These are phyloP conservation scores for Cryptococcus sp. DNA, from an alignment of 1,284 basidiomycete genomes.

Conservation along the genomic window DNA sequence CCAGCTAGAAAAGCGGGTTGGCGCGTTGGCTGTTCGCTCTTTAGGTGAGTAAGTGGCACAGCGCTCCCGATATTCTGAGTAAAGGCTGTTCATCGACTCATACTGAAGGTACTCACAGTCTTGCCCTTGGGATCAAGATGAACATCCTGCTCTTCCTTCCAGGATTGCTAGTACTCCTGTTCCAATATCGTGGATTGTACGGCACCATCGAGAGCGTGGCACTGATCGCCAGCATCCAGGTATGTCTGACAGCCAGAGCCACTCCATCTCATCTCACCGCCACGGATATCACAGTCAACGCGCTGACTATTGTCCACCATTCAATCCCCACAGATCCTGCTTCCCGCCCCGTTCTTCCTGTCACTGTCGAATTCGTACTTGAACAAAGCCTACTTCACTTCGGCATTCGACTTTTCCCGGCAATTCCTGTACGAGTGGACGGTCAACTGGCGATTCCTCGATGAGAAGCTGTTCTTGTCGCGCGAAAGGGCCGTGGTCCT, in stretches of 20 bases:
- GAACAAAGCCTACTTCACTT: slow-evolving; percentile 64
- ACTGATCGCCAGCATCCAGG: slow-evolving; percentile 58
- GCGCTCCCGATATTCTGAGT: not conserved
- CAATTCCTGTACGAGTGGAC: slow-evolving; percentile 96
- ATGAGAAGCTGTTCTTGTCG: slow-evolving; percentile 73
- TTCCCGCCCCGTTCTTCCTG: slow-evolving; percentile 74
- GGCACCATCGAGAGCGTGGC: slow-evolving; percentile 61
- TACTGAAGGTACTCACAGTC: slow-evolving; percentile 56
- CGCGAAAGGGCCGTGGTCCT: slow-evolving; percentile 64
- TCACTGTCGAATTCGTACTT: slow-evolving; percentile 35
- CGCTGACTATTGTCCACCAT: not conserved
- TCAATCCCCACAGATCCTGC: slow-evolving; percentile 57
- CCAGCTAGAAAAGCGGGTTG: slow-evolving; percentile 64
- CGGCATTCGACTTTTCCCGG: slow-evolving; percentile 85
- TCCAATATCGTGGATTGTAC: slow-evolving; percentile 69
- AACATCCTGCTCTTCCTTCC: slow-evolving; percentile 91
- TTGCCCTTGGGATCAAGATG: slow-evolving; percentile 94
- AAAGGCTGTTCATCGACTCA: not conserved
- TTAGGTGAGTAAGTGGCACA: slow-evolving; percentile 58
- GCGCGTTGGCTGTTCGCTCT: slow-evolving; percentile 32
- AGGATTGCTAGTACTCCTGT: slow-evolving; percentile 75
- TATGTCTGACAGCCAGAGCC: slow-evolving; percentile 26
- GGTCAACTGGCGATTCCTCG: slow-evolving; percentile 92
- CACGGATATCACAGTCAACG: not conserved
- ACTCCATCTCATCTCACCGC: not conserved